These are phyloP conservation scores for Angophora floribunda DNA, from an alignment of 345 rosid genomes.

Conservation along the genomic window DNA sequence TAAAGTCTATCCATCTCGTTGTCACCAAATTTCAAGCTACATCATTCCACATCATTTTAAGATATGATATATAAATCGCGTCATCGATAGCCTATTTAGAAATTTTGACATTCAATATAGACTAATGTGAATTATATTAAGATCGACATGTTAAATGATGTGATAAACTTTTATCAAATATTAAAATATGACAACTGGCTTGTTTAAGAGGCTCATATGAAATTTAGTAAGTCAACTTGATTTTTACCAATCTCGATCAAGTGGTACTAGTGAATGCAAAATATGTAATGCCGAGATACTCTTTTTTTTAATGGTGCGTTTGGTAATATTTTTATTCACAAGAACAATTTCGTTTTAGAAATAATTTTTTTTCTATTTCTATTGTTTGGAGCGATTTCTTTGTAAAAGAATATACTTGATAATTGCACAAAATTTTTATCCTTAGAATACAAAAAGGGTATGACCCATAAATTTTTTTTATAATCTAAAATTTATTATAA, in stretches of 20 bases:
- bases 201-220: background rate
- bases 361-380: no score
- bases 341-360: no score
- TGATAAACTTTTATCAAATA: background rate
- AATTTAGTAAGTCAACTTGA: background rate
- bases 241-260: background rate
- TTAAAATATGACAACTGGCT: background rate
- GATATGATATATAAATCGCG: no score
- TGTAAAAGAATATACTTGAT: no score
- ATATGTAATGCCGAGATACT: background rate
- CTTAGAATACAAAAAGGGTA: no score
- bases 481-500: no score
- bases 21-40: background rate
- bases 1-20: background rate
- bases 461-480: no score
- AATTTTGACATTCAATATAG: background rate
- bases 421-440: no score
- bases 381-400: no score
- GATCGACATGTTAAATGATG: background rate
- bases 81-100: background rate
- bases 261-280: accelerated
- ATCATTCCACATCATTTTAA: background rate
- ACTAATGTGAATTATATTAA: background rate
- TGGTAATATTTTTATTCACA: no score
- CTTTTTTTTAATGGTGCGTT: background rate